Evolutionary conservation across 192 early-diverging fungal species (phyloP).

Genomic region (Phycomyces blakesleeanus): DNA sequence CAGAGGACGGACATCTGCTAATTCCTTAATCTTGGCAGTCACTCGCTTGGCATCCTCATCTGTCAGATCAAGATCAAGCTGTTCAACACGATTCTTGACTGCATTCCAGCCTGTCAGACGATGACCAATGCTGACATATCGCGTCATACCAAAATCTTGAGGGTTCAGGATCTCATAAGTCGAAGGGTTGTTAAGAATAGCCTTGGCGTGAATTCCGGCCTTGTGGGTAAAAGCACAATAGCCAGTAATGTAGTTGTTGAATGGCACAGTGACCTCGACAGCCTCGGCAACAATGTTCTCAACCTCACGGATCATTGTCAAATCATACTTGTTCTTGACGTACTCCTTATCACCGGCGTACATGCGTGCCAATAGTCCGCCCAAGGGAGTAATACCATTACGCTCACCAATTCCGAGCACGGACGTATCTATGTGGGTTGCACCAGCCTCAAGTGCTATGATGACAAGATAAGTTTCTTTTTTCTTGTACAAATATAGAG

Average conservation of each 20-base stretch:
- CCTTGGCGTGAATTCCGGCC: slow-evolving; percentile 99
- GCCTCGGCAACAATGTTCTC: slow-evolving; percentile 96
- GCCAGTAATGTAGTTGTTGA: slow-evolving; percentile 99
- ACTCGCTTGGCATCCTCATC: slow-evolving; percentile 91
- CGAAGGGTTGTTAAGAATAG: slow-evolving; percentile 97
- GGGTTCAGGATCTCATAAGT: slow-evolving; percentile 98
- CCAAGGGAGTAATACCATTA: slow-evolving; percentile 96
- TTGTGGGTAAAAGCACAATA: slow-evolving; percentile 99
- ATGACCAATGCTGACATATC: slow-evolving; percentile 96
- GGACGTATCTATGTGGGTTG: slow-evolving; percentile 97
- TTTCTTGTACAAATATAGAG: neutral
- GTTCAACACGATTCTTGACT: slow-evolving; percentile 97
- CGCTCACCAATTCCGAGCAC: slow-evolving; percentile 98
- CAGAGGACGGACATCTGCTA: slow-evolving; percentile 91
- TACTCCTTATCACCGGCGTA: slow-evolving; percentile 91
- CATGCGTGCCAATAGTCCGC: slow-evolving; percentile 93
- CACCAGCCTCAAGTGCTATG: slow-evolving; percentile 89
- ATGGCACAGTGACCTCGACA: slow-evolving; percentile 92
- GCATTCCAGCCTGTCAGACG: slow-evolving; percentile 98
- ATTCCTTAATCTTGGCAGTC: slow-evolving; percentile 90
- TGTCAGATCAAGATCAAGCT: slow-evolving; percentile 76
- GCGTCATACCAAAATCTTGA: slow-evolving; percentile 98
- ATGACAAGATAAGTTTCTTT: slow-evolving; percentile 9
- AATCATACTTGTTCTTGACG: slow-evolving; percentile 91
- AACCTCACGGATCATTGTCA: slow-evolving; percentile 87